A percentile compares a stretch with the other conserved stretches of the same genome.
These are phyloP conservation scores for Botrytis porri DNA, from an alignment of 2,329 filamentous ascomycete species.

Conservation along the genomic window DNA sequence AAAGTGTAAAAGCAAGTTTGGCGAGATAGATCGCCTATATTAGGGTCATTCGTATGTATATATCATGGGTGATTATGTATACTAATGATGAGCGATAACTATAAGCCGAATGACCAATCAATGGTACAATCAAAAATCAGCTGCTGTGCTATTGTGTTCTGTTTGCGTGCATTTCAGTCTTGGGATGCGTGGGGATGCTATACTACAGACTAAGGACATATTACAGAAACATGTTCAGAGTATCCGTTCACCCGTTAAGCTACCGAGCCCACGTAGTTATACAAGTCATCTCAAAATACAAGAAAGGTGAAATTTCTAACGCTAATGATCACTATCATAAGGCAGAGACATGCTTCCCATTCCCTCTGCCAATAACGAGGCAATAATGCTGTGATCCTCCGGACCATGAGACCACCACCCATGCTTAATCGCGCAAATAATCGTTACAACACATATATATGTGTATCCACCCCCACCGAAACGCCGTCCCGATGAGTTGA, in stretches of 20 bases:
- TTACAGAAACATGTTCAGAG: background rate
- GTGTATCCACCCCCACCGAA: conserved; percentile 18
- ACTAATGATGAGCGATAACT: background rate
- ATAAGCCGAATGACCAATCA: background rate
- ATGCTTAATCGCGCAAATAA: conserved; percentile 5
- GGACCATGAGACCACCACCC: background rate
- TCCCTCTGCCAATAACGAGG: background rate
- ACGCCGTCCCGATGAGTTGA: conserved; percentile 26
- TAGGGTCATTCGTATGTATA: no score
- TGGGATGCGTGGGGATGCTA: background rate
- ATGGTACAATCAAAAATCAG: background rate
- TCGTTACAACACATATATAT: conserved; percentile 9
- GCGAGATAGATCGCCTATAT: no score
- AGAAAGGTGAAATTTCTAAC: conserved; percentile 8
- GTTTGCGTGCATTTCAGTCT: background rate
- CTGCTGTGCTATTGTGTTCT: no score
- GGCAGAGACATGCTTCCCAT: conserved; percentile 3
- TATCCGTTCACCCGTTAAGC: background rate
- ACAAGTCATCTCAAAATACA: background rate
- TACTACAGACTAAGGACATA: background rate
- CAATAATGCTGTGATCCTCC: conserved; percentile 18
- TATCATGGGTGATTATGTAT: background rate
- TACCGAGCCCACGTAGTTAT: background rate
- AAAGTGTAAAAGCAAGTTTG: no score
- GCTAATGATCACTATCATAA: conserved; percentile 19